phyloP scores from a whole-genome alignment of 2,329 filamentous ascomycete genomes.

The Penicillium fuscoglaucum region DNA sequence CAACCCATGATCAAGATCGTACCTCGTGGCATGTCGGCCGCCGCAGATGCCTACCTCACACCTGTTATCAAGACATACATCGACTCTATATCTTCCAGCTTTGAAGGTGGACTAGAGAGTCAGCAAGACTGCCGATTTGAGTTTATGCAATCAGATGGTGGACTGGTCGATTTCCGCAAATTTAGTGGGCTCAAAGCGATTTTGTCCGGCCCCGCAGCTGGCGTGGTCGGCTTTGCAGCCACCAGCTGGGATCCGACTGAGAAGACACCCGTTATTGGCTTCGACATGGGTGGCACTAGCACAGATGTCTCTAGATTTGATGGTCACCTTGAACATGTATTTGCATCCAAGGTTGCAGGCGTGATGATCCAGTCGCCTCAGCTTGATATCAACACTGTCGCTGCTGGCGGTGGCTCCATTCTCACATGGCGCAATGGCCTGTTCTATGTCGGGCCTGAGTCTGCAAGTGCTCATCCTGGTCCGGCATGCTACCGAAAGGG shows the following conservation, averaged over 20 bases:
- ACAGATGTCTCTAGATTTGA: slow-evolving; percentile 87
- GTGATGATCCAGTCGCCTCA: slow-evolving; percentile 91
- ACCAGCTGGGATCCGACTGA: slow-evolving; percentile 85
- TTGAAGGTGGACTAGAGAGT: slow-evolving; percentile 75
- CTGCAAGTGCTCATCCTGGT: slow-evolving; percentile 85
- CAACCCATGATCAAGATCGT: slow-evolving; percentile 87
- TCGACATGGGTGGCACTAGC: slow-evolving; percentile 93
- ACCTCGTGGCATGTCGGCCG: slow-evolving; percentile 73
- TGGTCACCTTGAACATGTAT: slow-evolving; percentile 87
- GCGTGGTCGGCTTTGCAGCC: slow-evolving; percentile 88
- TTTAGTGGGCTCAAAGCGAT: slow-evolving; percentile 89
- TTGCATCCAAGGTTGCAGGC: slow-evolving; percentile 91
- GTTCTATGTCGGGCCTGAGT: slow-evolving; percentile 90
- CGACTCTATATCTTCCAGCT: slow-evolving; percentile 58
- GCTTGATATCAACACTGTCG: slow-evolving; percentile 92
- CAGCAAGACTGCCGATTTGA: slow-evolving; percentile 76
- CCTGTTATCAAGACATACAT: slow-evolving; percentile 78
- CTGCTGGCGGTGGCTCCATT: slow-evolving; percentile 69
- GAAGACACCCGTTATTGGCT: slow-evolving; percentile 83
- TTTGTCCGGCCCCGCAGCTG: slow-evolving; percentile 86
- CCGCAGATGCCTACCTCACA: slow-evolving; percentile 76
- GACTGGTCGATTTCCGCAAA: slow-evolving; percentile 56
- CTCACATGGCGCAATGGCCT: slow-evolving; percentile 87
- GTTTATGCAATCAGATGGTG: slow-evolving; percentile 93
- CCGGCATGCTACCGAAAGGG: slow-evolving; percentile 92